phyloP scores from a whole-genome alignment of 169 alveolate genomes.

The Eimeria falciformis region DNA sequence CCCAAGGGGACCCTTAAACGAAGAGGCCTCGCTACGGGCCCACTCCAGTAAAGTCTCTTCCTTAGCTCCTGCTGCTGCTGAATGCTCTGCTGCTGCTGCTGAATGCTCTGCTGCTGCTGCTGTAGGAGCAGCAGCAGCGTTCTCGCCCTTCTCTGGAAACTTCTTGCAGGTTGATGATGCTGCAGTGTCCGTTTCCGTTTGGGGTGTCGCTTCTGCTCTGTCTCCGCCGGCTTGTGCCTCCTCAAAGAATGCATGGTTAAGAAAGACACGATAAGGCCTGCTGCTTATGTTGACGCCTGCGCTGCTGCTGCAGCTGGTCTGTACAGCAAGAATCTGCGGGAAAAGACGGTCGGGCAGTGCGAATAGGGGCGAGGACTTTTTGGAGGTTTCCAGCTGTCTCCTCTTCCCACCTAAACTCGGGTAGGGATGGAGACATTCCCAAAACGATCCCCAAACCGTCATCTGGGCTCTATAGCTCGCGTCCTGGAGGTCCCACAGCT shows the following conservation, averaged over 20 bases:
- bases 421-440: slow-evolving; percentile 58
- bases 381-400: background rate
- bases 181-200: background rate
- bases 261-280: slow-evolving; percentile 6
- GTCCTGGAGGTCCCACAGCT: slow-evolving; percentile 48
- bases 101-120: background rate
- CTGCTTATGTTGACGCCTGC: slow-evolving; percentile 26
- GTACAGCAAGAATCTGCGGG: slow-evolving; percentile 3
- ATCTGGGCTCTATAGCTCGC: slow-evolving; percentile 1
- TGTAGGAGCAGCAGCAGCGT: slow-evolving; percentile 1
- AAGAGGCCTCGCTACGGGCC: slow-evolving; percentile 10
- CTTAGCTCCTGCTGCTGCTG: background rate
- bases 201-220: background rate
- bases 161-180: background rate
- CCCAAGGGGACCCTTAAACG: slow-evolving; percentile 17
- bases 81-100: background rate
- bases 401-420: background rate
- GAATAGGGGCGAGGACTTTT: background rate
- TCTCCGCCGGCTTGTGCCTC: background rate
- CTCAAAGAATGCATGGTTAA: background rate
- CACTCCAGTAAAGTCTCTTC: background rate
- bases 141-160: background rate
- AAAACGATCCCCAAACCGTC: slow-evolving; percentile 10
- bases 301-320: slow-evolving; percentile 25
- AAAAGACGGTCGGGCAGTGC: background rate